Evolutionary conservation across 805 yeast species (phyloP).

Genomic region (Myxozyma melibiosi): DNA sequence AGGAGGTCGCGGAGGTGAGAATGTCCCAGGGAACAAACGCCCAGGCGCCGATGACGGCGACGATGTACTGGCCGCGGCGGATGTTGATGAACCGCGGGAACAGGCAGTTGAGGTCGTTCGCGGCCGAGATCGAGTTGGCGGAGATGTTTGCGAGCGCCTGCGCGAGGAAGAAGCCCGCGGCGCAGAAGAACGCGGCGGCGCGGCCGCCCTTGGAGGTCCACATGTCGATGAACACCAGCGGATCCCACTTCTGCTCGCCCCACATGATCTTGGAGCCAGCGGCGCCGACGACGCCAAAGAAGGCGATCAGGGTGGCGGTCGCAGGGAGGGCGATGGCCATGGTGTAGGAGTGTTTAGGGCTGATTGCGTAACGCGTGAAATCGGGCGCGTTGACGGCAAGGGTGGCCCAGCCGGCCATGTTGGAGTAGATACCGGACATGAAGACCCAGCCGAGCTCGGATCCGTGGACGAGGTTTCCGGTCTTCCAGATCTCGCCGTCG

Average conservation of each 20-base stretch:
- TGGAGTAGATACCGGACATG: constrained; percentile 54
- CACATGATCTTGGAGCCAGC: constrained; percentile 41
- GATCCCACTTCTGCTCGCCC: constrained; percentile 52
- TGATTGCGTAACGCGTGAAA: constrained; percentile 51
- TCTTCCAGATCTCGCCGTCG: constrained; percentile 58
- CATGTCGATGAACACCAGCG: constrained; percentile 47
- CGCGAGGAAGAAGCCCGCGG: constrained; percentile 70
- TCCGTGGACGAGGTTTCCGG: constrained; percentile 55
- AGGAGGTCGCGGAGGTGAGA: constrained; percentile 65
- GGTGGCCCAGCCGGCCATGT: constrained; percentile 40
- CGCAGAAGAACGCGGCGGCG: constrained; percentile 77
- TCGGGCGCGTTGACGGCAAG: constrained; percentile 55
- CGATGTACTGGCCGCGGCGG: constrained; percentile 63
- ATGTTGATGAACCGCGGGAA: constrained; percentile 56
- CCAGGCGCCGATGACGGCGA: constrained; percentile 69
- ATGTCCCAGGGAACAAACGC: constrained; percentile 82
- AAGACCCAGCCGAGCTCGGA: constrained; percentile 81
- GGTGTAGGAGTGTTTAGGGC: constrained; percentile 51
- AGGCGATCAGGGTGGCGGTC: constrained; percentile 41
- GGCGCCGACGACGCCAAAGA: constrained; percentile 37
- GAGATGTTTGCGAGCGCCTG: constrained; percentile 79
- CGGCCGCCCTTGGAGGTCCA: constrained; percentile 56
- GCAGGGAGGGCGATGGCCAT: constrained; percentile 49
- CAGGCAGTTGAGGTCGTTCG: constrained; percentile 53
- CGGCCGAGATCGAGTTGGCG: constrained; percentile 54